Conservation (phyloP, 108 stramenopile species). For the Skeletonema marinoi region DNA sequence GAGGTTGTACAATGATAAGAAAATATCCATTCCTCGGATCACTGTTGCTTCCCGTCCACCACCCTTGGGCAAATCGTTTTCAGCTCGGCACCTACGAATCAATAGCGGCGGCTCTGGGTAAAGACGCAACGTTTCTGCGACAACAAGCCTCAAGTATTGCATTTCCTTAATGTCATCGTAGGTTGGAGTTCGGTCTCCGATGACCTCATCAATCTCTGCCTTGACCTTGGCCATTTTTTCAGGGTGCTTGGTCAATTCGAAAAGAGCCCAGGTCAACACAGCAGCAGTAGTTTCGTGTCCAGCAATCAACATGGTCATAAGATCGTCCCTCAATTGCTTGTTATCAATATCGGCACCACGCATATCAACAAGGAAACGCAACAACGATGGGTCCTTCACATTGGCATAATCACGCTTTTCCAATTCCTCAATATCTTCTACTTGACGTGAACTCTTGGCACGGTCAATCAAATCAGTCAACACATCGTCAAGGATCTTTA, state of each 20-base stretch:
- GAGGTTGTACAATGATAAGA: conserved; percentile 94
- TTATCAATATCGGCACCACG: conserved; percentile 91
- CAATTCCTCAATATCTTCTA: conserved; percentile 92
- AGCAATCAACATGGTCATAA: conserved; percentile 98
- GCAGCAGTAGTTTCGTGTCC: conserved; percentile 98
- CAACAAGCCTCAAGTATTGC: conserved; percentile 81
- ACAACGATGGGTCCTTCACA: conserved; percentile 90
- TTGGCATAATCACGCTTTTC: conserved; percentile 87
- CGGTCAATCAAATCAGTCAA: conserved; percentile 84
- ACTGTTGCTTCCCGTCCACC: conserved; percentile 80
- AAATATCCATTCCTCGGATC: conserved; percentile 94
- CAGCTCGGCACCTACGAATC: conserved; percentile 91
- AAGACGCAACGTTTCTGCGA: conserved; percentile 92
- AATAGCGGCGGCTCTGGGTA: conserved; percentile 94
- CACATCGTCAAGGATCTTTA: conserved; percentile 87
- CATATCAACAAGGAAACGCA: conserved; percentile 96
- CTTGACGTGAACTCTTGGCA: conserved; percentile 79
- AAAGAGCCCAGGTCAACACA: conserved; percentile 94
- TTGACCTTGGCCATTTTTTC: conserved; percentile 71
- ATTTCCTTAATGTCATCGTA: conserved; percentile 83
- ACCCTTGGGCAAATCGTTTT: conserved; percentile 84
- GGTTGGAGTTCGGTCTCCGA: conserved; percentile 87
- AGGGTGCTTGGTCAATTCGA: conserved; percentile 90
- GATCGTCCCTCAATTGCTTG: conserved; percentile 92
- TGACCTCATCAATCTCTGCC: conserved; percentile 89